phyloP scores from a whole-genome alignment of 1,284 basidiomycete species.

The Sporisorium exsertum region DNA sequence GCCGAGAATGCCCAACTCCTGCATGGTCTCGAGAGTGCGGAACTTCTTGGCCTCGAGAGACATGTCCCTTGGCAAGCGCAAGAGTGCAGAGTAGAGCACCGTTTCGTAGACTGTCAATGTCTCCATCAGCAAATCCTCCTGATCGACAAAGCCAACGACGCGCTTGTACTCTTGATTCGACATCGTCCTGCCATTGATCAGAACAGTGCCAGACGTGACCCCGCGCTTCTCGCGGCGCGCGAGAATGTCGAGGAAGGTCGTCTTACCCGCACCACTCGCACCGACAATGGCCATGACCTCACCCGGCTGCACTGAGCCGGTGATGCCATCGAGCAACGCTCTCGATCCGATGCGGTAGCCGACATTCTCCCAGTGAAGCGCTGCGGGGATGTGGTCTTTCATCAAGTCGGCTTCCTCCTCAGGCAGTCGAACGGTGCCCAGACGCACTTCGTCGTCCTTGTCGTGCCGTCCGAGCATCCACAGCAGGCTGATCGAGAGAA shows the following conservation, averaged over 20 bases:
- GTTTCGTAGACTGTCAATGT: slow-evolving; percentile 98
- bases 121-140: slow-evolving; percentile 95
- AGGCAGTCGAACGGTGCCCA: slow-evolving; percentile 45
- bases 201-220: slow-evolving; percentile 78
- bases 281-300: slow-evolving; percentile 92
- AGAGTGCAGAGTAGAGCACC: slow-evolving; percentile 88
- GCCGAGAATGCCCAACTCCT: slow-evolving; percentile 90
- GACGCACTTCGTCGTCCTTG: slow-evolving; percentile 50
- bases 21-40: slow-evolving; percentile 92
- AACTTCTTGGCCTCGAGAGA: slow-evolving; percentile 91
- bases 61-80: slow-evolving; percentile 93
- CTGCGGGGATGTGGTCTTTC: slow-evolving; percentile 91
- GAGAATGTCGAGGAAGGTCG: slow-evolving; percentile 93
- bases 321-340: slow-evolving; percentile 81
- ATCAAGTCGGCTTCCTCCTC: slow-evolving; percentile 85
- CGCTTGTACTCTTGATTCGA: slow-evolving; percentile 81
- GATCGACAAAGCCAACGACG: slow-evolving; percentile 93
- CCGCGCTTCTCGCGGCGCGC: slow-evolving; percentile 90
- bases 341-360: slow-evolving; percentile 76
- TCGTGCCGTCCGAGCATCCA: slow-evolving; percentile 54
- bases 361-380: slow-evolving; percentile 86
- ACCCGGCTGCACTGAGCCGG: slow-evolving; percentile 91
- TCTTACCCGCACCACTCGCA: slow-evolving; percentile 96
- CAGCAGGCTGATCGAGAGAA: slow-evolving; percentile 72
- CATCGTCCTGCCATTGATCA: slow-evolving; percentile 87